Evolutionary conservation across 2,329 filamentous ascomycete genomes (phyloP).

Genomic region (Fusarium praegraminearum): DNA sequence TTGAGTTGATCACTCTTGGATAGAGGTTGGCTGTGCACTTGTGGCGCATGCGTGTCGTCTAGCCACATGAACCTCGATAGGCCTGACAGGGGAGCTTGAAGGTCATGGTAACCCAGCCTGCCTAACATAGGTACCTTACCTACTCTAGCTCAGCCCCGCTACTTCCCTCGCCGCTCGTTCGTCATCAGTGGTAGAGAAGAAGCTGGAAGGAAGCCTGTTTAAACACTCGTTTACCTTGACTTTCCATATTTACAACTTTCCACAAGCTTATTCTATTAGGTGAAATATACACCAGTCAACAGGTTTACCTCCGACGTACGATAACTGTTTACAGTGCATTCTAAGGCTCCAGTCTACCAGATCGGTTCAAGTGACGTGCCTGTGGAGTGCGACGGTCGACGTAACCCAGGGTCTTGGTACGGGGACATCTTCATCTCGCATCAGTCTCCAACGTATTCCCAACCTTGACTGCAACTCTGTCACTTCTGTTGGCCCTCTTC

Average conservation of each 20-base stretch:
- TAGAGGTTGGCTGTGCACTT: conserved; percentile 13
- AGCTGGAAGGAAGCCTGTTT: conserved; percentile 32
- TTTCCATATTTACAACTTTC: neutral
- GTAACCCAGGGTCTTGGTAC: conserved; percentile 39
- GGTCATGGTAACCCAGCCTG: conserved; percentile 26
- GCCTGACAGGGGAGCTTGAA: conserved; percentile 17
- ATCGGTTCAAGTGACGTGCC: conserved; percentile 32
- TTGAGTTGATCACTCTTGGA: neutral
- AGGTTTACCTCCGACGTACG: conserved; percentile 12
- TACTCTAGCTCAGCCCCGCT: conserved; percentile 38
- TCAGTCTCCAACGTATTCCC: conserved; percentile 5
- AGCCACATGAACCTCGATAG: conserved; percentile 19
- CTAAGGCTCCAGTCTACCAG: neutral
- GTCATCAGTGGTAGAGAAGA: conserved; percentile 38
- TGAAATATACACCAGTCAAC: neutral
- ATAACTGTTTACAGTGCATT: neutral
- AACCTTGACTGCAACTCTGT: neutral
- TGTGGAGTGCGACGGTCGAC: conserved; percentile 37
- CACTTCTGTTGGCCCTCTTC: neutral
- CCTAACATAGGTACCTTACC: neutral
- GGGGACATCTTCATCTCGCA: conserved; percentile 27
- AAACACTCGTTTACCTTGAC: conserved; percentile 14
- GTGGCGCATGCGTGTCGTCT: conserved; percentile 37
- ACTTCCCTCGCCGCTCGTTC: conserved; percentile 33
- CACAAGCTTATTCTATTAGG: neutral